Conservation (phyloP, 2,329 filamentous ascomycete species). For the Penicillium paneum region DNA sequence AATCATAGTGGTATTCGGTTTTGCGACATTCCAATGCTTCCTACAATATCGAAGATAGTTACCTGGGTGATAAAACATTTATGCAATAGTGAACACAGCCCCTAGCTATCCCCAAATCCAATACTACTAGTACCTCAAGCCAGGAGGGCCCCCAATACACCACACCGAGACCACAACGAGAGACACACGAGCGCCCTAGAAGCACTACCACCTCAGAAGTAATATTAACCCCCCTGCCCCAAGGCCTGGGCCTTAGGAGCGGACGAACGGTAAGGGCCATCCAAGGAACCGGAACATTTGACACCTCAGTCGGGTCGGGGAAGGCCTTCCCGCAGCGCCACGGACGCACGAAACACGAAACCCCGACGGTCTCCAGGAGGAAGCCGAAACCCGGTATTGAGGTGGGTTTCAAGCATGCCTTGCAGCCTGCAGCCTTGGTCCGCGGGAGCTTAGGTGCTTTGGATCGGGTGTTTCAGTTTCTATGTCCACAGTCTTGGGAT, state of each 20-base stretch:
- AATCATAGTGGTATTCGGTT: background rate
- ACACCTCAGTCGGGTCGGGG: constrained; percentile 4
- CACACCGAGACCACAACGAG: background rate
- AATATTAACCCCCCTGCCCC: background rate
- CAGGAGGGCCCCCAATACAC: constrained; percentile 1
- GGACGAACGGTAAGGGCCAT: constrained; percentile 4
- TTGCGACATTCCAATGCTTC: background rate
- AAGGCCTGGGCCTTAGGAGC: background rate
- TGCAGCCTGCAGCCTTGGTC: constrained; percentile 19
- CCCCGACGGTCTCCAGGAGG: constrained; percentile 9
- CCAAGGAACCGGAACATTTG: constrained; percentile 14
- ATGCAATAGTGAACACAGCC: background rate
- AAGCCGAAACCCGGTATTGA: constrained; percentile 16
- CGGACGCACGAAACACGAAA: constrained; percentile 10
- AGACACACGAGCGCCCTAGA: background rate
- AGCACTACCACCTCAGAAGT: background rate
- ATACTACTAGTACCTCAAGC: background rate
- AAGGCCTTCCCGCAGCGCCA: constrained; percentile 11
- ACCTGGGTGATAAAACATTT: background rate
- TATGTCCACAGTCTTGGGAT: constrained; percentile 5
- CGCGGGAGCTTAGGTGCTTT: constrained; percentile 2
- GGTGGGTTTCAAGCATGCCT: constrained; percentile 27
- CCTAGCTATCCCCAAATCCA: constrained; percentile 1
- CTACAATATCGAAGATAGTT: background rate
- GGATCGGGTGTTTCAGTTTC: constrained; percentile 14